These are phyloP conservation scores for Mallotus japonicus DNA, from an alignment of 441 rosid genomes.

Conservation along the genomic window DNA sequence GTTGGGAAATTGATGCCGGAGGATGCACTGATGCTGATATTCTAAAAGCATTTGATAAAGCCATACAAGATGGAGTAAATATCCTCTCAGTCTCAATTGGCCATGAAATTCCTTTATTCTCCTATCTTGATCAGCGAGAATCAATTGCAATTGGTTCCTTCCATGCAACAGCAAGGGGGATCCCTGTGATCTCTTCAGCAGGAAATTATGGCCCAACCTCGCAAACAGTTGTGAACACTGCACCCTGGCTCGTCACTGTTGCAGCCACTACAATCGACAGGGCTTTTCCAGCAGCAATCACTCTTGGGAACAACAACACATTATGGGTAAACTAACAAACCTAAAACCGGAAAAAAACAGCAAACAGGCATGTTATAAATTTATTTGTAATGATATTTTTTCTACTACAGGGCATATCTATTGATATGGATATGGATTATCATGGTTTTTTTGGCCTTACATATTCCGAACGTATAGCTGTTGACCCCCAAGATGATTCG, in stretches of 20 bases:
- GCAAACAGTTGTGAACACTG: conserved; percentile 30
- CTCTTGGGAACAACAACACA: conserved; percentile 30
- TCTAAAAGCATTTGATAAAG: conserved; percentile 39
- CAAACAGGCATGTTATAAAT: neutral
- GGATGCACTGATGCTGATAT: conserved; percentile 36
- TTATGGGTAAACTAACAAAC: conserved; percentile 28
- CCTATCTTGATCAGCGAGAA: conserved; percentile 30
- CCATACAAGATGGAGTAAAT: conserved; percentile 40
- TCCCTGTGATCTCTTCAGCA: conserved; percentile 28
- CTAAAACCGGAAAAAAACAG: neutral
- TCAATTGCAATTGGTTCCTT: conserved; percentile 33
- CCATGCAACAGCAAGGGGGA: conserved; percentile 31
- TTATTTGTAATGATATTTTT: neutral
- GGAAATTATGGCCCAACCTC: conserved; percentile 35
- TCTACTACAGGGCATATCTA: conserved; percentile 37
- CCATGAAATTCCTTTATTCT: conserved; percentile 23
- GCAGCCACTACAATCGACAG: conserved; percentile 39
- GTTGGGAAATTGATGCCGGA: conserved; percentile 19
- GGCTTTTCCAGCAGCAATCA: conserved; percentile 27
- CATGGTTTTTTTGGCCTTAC: conserved; percentile 32
- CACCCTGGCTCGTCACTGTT: conserved; percentile 44
- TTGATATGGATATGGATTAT: conserved; percentile 17
- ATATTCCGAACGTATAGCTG: conserved; percentile 40
- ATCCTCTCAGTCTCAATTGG: conserved; percentile 35
- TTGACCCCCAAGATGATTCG: conserved; percentile 14